These are phyloP conservation scores for Phanerochaete carnosa DNA, from an alignment of 768 basidiomycete species.

Conservation along the genomic window DNA sequence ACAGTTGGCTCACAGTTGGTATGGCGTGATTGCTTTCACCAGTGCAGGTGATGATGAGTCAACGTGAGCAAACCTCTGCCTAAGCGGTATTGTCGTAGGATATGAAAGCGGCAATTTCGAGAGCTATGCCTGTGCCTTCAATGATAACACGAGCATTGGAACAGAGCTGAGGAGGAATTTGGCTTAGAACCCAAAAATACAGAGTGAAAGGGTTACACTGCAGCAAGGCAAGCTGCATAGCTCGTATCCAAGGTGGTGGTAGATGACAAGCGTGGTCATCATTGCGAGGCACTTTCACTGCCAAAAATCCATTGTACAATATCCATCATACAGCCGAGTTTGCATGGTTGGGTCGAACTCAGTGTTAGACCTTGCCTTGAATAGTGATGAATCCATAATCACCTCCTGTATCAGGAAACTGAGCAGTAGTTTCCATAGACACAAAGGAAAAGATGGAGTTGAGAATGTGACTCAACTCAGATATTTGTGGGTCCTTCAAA, in stretches of 20 bases:
- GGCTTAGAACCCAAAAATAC: constrained; percentile 7
- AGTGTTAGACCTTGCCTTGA: constrained; percentile 31
- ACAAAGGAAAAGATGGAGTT: constrained; percentile 34
- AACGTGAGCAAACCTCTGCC: constrained; percentile 13
- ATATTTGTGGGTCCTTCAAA: no score
- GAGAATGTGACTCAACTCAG: constrained; percentile 21
- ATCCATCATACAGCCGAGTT: constrained; percentile 31
- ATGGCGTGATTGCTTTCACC: constrained; percentile 15
- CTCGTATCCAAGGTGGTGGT: constrained; percentile 13
- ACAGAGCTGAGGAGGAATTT: constrained; percentile 12
- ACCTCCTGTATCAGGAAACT: constrained; percentile 21
- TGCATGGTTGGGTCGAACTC: constrained; percentile 24
- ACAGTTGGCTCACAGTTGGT: constrained; percentile 27
- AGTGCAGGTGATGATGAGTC: constrained; percentile 12
- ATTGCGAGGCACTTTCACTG: not conserved
- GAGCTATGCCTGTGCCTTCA: constrained; percentile 18
- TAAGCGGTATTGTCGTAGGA: constrained; percentile 16
- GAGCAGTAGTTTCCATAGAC: constrained; percentile 23
- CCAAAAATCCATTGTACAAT: constrained; percentile 29
- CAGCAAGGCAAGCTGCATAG: constrained; percentile 6
- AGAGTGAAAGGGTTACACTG: constrained; percentile 14
- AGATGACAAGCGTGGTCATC: not conserved
- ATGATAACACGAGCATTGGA: constrained; percentile 15
- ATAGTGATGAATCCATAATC: constrained; percentile 21
- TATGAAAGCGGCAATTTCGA: constrained; percentile 28